phyloP scores from a whole-genome alignment of 306 rosid genomes.

The Cicer yamashitae region DNA sequence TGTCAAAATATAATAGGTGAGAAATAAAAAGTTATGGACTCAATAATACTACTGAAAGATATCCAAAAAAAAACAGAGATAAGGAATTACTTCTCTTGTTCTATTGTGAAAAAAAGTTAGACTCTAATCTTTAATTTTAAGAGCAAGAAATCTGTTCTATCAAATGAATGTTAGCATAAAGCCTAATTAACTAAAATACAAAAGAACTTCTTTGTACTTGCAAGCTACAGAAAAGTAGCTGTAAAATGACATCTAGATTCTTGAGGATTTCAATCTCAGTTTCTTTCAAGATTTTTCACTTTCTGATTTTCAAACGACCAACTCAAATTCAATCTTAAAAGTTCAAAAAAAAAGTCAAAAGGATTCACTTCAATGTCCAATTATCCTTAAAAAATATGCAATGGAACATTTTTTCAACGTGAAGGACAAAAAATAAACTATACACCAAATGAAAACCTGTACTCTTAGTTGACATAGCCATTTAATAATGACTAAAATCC shows the following conservation, averaged over 20 bases:
- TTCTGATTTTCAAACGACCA: conserved; percentile 30
- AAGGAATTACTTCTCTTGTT: not conserved
- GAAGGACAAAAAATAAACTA: not conserved
- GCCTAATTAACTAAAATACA: conserved; percentile 1
- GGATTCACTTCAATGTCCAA: conserved; percentile 12
- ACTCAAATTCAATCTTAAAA: not conserved
- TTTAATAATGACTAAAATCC: not conserved
- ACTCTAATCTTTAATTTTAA: conserved; percentile 17
- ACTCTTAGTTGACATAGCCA: not conserved
- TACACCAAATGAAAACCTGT: not conserved
- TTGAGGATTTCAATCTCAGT: conserved; percentile 33
- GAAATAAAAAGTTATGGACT: not conserved
- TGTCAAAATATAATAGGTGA: not conserved
- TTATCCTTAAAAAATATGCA: conserved; percentile 27
- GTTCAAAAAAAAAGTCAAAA: conserved; percentile 1
- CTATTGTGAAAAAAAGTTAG: conserved; percentile 13
- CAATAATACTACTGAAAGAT: conserved; percentile 1
- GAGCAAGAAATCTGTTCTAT: not conserved
- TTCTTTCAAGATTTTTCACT: conserved; percentile 27
- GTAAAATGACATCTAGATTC: conserved; percentile 10
- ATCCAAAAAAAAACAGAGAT: not conserved
- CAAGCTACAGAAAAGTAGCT: conserved; percentile 20
- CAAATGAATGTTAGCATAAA: conserved; percentile 31
- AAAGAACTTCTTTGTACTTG: conserved; percentile 3
- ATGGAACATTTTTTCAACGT: conserved; percentile 5